Conservation (phyloP, 805 yeast genomes). For the Yamadazyma akitaensis region DNA sequence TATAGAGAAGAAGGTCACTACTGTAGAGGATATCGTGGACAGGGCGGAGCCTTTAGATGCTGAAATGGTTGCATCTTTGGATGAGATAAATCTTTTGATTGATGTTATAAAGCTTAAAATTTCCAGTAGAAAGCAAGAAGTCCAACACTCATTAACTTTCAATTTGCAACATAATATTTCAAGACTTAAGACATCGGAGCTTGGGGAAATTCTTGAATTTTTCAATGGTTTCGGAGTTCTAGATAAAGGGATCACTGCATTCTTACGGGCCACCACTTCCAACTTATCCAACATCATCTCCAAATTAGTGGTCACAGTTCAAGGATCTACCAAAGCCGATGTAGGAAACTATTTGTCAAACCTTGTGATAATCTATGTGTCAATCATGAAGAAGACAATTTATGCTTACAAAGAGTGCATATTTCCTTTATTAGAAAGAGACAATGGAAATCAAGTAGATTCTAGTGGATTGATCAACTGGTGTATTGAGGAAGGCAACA, state of each 20-base stretch:
- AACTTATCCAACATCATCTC: conserved; percentile 31
- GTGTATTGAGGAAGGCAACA: conserved; percentile 63
- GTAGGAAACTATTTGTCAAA: conserved; percentile 40
- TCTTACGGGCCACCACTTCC: conserved; percentile 32
- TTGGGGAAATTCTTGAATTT: conserved; percentile 32
- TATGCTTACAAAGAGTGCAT: conserved; percentile 47
- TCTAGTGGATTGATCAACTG: conserved; percentile 70
- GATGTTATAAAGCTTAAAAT: conserved; percentile 43
- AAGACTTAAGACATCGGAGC: conserved; percentile 26
- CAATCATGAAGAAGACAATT: conserved; percentile 54
- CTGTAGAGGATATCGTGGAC: conserved; percentile 25
- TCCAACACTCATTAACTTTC: conserved; percentile 36
- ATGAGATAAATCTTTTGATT: conserved; percentile 27
- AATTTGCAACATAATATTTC: conserved; percentile 36
- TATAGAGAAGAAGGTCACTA: conserved; percentile 30
- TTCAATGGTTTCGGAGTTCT: conserved; percentile 34
- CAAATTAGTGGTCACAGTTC: conserved; percentile 34
- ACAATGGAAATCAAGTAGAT: conserved; percentile 32
- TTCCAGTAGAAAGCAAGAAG: conserved; percentile 31
- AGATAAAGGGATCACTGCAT: conserved; percentile 33
- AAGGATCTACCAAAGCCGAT: conserved; percentile 43
- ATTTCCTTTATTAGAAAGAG: conserved; percentile 39
- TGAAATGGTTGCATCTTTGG: conserved; percentile 14
- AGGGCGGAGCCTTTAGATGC: conserved; percentile 7
- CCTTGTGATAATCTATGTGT: conserved; percentile 36